Evolutionary conservation across 192 early-diverging fungal genomes (phyloP), one percentile per base, ranked within the genome.

Genomic region (Phlyctochytrium bullatum): DNA sequence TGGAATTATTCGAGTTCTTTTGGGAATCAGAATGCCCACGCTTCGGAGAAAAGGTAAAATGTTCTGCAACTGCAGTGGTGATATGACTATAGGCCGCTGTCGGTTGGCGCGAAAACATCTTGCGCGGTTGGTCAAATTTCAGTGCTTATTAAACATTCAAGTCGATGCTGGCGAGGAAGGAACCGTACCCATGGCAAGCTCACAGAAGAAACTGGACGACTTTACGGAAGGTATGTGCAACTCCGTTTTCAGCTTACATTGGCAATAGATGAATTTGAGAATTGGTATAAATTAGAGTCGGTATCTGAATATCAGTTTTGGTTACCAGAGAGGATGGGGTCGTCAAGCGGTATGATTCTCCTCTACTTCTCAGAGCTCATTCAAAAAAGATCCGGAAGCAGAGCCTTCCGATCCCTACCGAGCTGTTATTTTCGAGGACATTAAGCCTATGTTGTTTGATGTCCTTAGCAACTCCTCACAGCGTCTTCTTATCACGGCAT

Each of bases 21-120:
- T 83, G 81, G 81, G 81, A 83, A 35, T 71, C 63, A 27, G 81
- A 81, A 36, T 35, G 52, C 32, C 68, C 77, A 27, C 33, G 76
- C 27, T 73, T 81, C 56, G 81, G 79, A 17, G 81, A 80, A 61
- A 53, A 66, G 63, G 68, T 61, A 73, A 12, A 2, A 24, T 23
- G 54, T 31, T n/a, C n/a, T 28, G 25, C 27, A 73, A 12, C 16
- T 28, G 31, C 1, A 71, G 68, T 71, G 17, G 33, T n/a, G 67
- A 31, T 16, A 50, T 50, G 23, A 50, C 27, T 24, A 16, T 20
- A 59, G 34, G 73, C 69, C 29, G 78, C 78, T 10, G 34, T 27
- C 29, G 78, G 78, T 10, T 79, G 78, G 78, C 28, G 33, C 23
- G 54, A 36, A 16, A 76, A 64, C 47, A 40, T 78, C 4, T 31